A percentile compares a stretch with the other conserved stretches of the same genome.
Conservation (phyloP, 768 basidiomycete species). For the Cystobasidium onofrii region DNA sequence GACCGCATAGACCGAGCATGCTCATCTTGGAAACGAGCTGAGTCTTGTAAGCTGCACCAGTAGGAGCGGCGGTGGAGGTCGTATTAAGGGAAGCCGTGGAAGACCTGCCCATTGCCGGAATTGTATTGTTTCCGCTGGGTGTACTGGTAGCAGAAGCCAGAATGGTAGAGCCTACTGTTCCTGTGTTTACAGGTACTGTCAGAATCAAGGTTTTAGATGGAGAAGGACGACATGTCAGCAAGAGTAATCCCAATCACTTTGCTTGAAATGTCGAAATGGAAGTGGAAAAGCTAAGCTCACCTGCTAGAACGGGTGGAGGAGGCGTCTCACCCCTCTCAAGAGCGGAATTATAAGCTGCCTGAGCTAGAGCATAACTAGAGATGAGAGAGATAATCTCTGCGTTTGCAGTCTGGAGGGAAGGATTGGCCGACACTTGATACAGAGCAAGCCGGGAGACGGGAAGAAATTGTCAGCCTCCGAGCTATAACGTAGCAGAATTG, state of each 20-base stretch:
- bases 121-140: background rate
- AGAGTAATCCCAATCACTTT: too few species aligned
- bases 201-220: too few species aligned
- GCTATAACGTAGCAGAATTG: background rate
- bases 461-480: too few species aligned
- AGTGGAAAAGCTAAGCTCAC: background rate
- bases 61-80: background rate
- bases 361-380: background rate
- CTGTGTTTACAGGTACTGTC: background rate
- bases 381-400: background rate
- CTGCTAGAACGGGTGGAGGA: background rate
- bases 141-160: background rate
- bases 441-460: too few species aligned
- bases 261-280: too few species aligned
- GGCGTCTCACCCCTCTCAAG: slow-evolving; percentile 2
- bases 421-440: background rate
- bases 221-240: too few species aligned
- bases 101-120: background rate
- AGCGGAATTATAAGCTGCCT: background rate
- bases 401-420: background rate
- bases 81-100: background rate
- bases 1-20: background rate
- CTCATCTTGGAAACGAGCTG: background rate
- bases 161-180: background rate
- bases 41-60: background rate